Evolutionary conservation across 2,329 filamentous ascomycete genomes (phyloP), one percentile per base, ranked within the genome.

Genomic region (Knufia petricola): DNA sequence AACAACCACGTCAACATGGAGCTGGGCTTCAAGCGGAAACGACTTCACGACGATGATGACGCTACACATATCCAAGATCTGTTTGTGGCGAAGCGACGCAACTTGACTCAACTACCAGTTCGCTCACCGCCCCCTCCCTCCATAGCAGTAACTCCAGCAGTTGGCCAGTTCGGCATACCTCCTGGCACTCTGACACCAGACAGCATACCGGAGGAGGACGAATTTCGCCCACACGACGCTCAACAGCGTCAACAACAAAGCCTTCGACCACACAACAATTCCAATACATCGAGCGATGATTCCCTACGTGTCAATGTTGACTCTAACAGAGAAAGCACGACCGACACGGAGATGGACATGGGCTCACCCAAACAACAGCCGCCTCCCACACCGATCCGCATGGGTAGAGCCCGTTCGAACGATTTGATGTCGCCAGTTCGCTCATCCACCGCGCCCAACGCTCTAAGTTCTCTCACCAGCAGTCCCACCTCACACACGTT

Each of bases 181-280:
- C 54, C 55, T 43, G 52, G 51, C 38, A 55, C 52, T 39, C 50
- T 55, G n/a, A 55, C 55, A n/a, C 54, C 55, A n/a, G 52, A 52
- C 10, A 55, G 56, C 31, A 56, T 55, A 13, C 56, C 55, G 6
- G 55, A 56, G 45, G 55, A 58, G 17, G 52, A 56, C 21, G 38
- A 50, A 42, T 36, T 43, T 41, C n/a, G 38, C 32, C 34, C 49
- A 49, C n/a, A 36, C 38, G 19, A 38, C 26, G 3, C 37, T 19
- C 20, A 37, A 20, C 44, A 39, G 8, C 10, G n/a, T 17, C 34
- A 37, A 17, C 21, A 21, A 7, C 19, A 32, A 2, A 19, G 12
- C 8, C 2, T 2, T 30, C 19, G 34, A 38, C n/a, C 23, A 39
- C 44, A 39, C 19, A 39, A 13, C 24, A 15, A 12, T 38, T 19